Evolutionary conservation across 805 yeast species (phyloP), one percentile per base, ranked within the genome.

Genomic region (Candida morakotiae): DNA sequence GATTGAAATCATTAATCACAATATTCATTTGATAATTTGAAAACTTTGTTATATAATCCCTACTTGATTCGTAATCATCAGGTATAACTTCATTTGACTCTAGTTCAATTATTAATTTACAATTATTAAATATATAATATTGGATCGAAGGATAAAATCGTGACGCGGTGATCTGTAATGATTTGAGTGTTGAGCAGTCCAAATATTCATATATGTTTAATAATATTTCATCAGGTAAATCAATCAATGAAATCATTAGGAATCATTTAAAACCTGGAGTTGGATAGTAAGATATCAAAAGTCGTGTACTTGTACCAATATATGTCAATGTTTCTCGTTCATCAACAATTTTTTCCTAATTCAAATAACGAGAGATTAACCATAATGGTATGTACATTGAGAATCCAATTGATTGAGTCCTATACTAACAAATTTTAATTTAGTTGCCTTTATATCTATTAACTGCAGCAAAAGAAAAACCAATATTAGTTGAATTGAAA

Each of bases 381-480:
- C 7, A 9, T 21, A 21, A 21, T 24, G 26, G 26, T 24, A 24
- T 24, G 26, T 24, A 7, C 9, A 24, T 7, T 9, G 9, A 24
- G n/a, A n/a, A n/a, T n/a, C n/a, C n/a, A n/a, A n/a, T n/a, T n/a
- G n/a, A n/a, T n/a, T n/a, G n/a, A 10, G 4, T 24, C 8, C 5
- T 4, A 28, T 46, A 44, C 48, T 46, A 46, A 46, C 49, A 10
- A 9, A 17, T n/a, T 15, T 22, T n/a, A n/a, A n/a, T 33, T 15
- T 47, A 84, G 98, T 78, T 93, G 44, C 99, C 99, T 30, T 70
- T 93, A 52, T 89, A 88, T 49, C 73, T 93, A 44, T 74, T 93
- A 53, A 88, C 94, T 37, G 84, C 96, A 39, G 87, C 96, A 13
- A 89, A 88, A 59, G 89, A 87, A 40, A 89, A 86, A 53, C 84